Base-by-base conservation (phyloP, 768 basidiomycete genomes). In the Rhodotorula toruloides region DNA sequence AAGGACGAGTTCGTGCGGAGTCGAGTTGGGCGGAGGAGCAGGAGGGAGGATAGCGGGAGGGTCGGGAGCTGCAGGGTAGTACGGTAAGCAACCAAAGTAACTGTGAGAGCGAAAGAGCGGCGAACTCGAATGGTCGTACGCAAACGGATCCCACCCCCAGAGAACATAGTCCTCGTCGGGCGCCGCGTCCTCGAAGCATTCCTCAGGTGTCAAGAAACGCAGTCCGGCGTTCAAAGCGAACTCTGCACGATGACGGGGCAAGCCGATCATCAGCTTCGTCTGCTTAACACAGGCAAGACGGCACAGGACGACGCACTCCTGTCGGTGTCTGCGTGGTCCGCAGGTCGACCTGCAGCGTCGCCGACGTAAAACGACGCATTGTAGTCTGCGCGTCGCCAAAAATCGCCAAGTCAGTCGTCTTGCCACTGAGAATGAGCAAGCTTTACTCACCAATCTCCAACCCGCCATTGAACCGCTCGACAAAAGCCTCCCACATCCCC, bases 1-100 rank as follows among this genome's bases (percentile, higher is more conserved):
- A n/a, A 87, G 68, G 6, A 87, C 82, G 14, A 87, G 77, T 70
- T 86, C 83, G 12, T 46, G 57, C 37, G 34, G 12, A n/a, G 34
- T 37, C 52, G 36, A 25, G 36, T 13, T 6, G 22, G 36, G 31
- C 32, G 25, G 25, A 4, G 2, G 52, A 53, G 36, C 34, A n/a
- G 36, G 13, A 0, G 10, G 16, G 29, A 34, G 32, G 32, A 32
- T 17, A 34, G 27, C 21, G 32, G 19, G 3, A 25, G 25, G 11
- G 22, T 2, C 4, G 34, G 12, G n/a, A n/a, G n/a, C n/a, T n/a
- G n/a, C n/a, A n/a, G n/a, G n/a, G n/a, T n/a, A n/a, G 36, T 19
- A 14, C 6, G 27, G 14, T 27, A 11, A 25, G 34, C 52, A n/a
- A 25, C 22, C 25, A 40, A 13, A 40, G 12, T 3, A 22, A 8